Conservation (phyloP, 371 early-diverging fungal species). For the Capillidium rhysosporum region DNA sequence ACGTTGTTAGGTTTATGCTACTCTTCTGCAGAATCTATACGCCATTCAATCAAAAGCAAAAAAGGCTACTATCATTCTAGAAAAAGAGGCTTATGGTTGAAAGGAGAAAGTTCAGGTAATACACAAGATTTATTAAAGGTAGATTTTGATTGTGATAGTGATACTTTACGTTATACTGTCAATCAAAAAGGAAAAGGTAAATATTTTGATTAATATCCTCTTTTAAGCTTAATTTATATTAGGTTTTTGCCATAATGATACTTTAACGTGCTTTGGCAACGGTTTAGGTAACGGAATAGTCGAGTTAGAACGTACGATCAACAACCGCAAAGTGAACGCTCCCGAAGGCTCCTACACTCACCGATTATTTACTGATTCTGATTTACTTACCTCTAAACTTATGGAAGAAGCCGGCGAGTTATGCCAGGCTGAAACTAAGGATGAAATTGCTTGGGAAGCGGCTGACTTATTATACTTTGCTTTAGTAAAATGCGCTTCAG, state of each 20-base stretch:
- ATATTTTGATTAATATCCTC: conserved; percentile 3
- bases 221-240: conserved; percentile 1
- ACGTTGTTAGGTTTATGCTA: conserved; percentile 84
- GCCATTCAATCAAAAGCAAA: conserved; percentile 52
- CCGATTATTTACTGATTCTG: conserved; percentile 65
- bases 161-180: conserved; percentile 73
- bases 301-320: conserved; percentile 40
- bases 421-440: conserved; percentile 47
- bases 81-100: conserved; percentile 83
- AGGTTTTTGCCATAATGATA: conserved; percentile 89
- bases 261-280: conserved; percentile 80
- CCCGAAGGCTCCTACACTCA: conserved; percentile 73
- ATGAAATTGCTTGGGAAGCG: conserved; percentile 85
- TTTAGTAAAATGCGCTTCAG: conserved; percentile 60
- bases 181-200: conserved; percentile 67
- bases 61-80: conserved; percentile 87
- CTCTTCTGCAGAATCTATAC: conserved; percentile 61
- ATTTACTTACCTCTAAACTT: conserved; percentile 72
- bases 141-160: conserved; percentile 77
- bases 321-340: conserved; percentile 39
- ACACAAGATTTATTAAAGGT: conserved; percentile 62
- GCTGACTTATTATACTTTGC: conserved; percentile 95
- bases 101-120: conserved; percentile 85
- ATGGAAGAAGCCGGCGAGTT: conserved; percentile 92
- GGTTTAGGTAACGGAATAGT: conserved; percentile 36